phyloP scores from a whole-genome alignment of 2,329 filamentous ascomycete genomes.

The Phialophora verrucosa region DNA sequence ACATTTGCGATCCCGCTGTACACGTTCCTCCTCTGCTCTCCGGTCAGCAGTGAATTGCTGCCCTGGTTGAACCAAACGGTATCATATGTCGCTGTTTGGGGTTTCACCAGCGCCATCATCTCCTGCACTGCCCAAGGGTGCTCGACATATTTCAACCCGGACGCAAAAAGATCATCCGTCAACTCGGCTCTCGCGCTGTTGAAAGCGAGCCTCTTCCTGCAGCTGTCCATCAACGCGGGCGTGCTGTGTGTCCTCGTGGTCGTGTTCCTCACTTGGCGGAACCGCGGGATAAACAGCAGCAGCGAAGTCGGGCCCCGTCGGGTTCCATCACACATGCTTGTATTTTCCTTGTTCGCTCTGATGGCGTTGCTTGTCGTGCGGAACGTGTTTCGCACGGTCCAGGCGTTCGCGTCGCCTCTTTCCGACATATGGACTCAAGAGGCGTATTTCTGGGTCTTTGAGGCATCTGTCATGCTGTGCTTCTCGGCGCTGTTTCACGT shows the following conservation, averaged over 20 bases:
- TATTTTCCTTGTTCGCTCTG: conserved; percentile 3
- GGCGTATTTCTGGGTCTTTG: conserved; percentile 33
- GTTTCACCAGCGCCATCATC: conserved; percentile 25
- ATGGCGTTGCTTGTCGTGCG: conserved; percentile 17
- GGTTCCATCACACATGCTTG: neutral
- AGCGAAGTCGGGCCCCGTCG: neutral
- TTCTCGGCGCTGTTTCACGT: conserved; percentile 26
- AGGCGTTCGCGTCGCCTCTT: conserved; percentile 28
- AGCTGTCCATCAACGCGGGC: conserved; percentile 20
- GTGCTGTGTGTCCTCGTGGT: conserved; percentile 12
- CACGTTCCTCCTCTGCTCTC: conserved; percentile 15
- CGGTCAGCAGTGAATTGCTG: neutral
- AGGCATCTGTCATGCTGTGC: conserved; percentile 21
- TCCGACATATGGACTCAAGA: conserved; percentile 26
- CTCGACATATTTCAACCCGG: conserved; percentile 27
- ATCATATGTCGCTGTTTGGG: conserved; percentile 13
- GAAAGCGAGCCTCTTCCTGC: conserved; percentile 28
- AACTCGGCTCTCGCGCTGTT: conserved; percentile 22
- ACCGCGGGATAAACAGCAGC: neutral
- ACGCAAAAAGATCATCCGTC: conserved; percentile 5
- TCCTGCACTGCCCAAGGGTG: conserved; percentile 24
- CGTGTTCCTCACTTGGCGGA: neutral
- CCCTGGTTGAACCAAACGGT: conserved; percentile 6
- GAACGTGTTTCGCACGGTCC: conserved; percentile 29
- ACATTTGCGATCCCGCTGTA: conserved; percentile 25